Evolutionary conservation across 2,329 filamentous ascomycete genomes (phyloP), one percentile per base, ranked within the genome.

Genomic region (Pseudopyrenochaeta lycopersici): DNA sequence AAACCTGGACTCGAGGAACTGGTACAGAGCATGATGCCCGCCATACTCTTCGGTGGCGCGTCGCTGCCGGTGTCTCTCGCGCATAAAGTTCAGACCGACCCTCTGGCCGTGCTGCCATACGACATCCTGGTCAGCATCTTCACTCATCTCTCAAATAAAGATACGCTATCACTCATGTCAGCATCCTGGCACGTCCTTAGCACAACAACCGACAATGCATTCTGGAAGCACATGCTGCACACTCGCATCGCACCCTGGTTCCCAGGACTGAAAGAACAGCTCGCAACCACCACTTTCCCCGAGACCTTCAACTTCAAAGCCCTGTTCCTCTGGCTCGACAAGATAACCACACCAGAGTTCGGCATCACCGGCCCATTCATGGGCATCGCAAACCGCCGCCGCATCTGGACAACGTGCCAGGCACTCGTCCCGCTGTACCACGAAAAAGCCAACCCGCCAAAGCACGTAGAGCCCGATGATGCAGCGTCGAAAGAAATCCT

Each of bases 331-430:
- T 72, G 70, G 64, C 31, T 69, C 7, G 46, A 67, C 29, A 41
- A 35, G 23, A 17, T 50, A 3, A 67, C 69, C 1, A 53, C 23
- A 7, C 56, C 65, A 11, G 47, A 44, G 3, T 44, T 53, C 7
- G 64, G 63, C 4, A 59, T 68, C 49, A 46, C 45, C n/a, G 64
- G 64, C 1, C 58, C 63, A 1, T 64, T 71, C 7, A 62, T 72
- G 60, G 60, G 58, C 4, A 53, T 75, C 44, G 71, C 72, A 18
- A 75, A 75, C 49, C 66, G 72, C 7, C 56, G 68, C 12, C 64
- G 71, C 20, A 72, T 75, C 10, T 75, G 71, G 70, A 39, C 35
- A 1, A 58, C 46, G 6, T 58, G 49, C 27, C 44, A 50, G 12
- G 31, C 44, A 10, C 35, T 62, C 9, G 54, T 41, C 11, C 36